Evolutionary conservation across 345 rosid species (phyloP).

Genomic region (Boechera stricta): DNA sequence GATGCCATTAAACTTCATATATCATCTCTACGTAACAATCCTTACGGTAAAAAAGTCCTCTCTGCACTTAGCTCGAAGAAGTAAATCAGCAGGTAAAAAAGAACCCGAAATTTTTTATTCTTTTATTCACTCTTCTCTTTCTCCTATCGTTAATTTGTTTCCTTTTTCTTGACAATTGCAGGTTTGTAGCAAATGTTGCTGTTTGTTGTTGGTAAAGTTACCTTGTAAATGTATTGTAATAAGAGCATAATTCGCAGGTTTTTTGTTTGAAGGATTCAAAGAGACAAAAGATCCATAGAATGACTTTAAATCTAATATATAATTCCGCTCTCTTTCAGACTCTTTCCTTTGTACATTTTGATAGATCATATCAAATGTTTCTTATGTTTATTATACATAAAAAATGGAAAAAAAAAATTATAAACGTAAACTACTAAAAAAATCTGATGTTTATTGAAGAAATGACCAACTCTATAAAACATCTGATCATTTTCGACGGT

Average conservation of each 20-base stretch:
- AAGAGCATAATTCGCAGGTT: conserved; percentile 43
- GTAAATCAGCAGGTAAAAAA: conserved; percentile 46
- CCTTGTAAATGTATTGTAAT: conserved; percentile 54
- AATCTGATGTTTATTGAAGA: no score
- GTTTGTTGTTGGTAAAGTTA: conserved; percentile 36
- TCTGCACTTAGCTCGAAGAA: conserved; percentile 67
- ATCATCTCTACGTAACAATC: conserved; percentile 69
- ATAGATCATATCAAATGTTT: neutral
- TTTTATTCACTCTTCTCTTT: neutral
- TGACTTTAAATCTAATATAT: conserved; percentile 29
- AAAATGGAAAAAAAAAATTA: neutral
- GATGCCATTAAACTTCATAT: conserved; percentile 68
- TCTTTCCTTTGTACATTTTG: conserved; percentile 18
- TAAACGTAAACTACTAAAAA: no score
- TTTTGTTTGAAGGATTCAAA: conserved; percentile 28
- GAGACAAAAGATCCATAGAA: conserved; percentile 4
- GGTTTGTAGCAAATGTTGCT: conserved; percentile 38
- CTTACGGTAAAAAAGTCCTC: conserved; percentile 86
- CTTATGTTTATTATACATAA: neutral
- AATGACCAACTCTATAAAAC: no score
- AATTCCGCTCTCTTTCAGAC: neutral
- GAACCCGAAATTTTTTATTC: neutral
- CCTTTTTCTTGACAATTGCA: conserved; percentile 38
- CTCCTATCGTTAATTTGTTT: neutral
- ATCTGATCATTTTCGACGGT: no score